These are phyloP conservation scores for Dactylis glomerata DNA, from an alignment of 176 grass and related monocot species.

Conservation along the genomic window DNA sequence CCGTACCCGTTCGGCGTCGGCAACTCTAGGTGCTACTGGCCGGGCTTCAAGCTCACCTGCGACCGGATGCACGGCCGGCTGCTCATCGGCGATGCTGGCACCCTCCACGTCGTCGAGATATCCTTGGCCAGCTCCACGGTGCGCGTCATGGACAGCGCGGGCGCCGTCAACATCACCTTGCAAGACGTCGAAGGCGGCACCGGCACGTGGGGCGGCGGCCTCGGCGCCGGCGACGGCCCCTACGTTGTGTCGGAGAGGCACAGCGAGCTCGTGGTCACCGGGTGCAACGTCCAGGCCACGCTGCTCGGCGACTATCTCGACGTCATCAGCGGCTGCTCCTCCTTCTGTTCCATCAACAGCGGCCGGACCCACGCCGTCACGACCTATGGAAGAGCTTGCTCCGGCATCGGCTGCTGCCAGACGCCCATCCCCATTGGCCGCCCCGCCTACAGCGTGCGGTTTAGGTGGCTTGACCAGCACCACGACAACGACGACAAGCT, in stretches of 20 bases:
- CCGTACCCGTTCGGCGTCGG: neutral
- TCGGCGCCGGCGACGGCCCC: neutral
- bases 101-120: neutral
- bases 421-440: neutral
- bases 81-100: neutral
- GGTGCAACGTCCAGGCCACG: neutral
- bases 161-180: neutral
- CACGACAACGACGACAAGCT: neutral
- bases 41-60: neutral
- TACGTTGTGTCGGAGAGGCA: neutral
- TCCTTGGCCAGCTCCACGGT: too few relatives aligned
- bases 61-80: neutral
- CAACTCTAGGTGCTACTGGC: neutral
- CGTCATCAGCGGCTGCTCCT: neutral
- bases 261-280: neutral
- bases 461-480: neutral
- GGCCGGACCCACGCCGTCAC: neutral
- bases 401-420: neutral
- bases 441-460: neutral
- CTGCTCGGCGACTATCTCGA: neutral
- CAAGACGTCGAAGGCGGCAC: neutral
- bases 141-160: neutral
- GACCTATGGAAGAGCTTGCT: neutral
- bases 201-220: neutral
- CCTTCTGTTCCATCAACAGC: neutral